Evolutionary conservation across 441 rosid species (phyloP).

Genomic region (Aleurites moluccanus): DNA sequence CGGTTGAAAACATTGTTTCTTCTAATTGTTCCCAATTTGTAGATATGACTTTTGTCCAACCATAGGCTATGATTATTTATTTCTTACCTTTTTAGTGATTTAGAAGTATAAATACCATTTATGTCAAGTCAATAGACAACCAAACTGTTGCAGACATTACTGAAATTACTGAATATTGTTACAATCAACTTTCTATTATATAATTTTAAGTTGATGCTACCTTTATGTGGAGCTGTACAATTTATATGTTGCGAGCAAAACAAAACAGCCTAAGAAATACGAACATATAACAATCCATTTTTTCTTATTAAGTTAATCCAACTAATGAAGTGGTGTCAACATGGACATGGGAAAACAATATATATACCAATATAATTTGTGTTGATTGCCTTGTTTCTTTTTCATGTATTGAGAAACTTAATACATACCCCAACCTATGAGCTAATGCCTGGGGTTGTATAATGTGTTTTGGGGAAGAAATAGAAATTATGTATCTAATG

Average conservation of each 20-base stretch:
- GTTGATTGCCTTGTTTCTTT: neutral
- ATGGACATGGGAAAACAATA: neutral
- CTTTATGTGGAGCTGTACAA: neutral
- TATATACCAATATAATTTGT: neutral
- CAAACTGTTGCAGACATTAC: neutral
- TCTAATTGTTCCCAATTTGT: neutral
- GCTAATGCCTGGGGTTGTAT: neutral
- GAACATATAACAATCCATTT: neutral
- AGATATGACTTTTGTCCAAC: neutral
- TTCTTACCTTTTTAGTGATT: constrained; percentile 5
- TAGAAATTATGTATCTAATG: neutral
- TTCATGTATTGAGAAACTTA: constrained; percentile 1
- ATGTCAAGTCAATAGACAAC: neutral
- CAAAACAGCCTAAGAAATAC: neutral
- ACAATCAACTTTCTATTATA: neutral
- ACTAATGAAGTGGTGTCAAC: neutral
- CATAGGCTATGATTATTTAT: neutral
- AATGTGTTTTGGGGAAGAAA: neutral
- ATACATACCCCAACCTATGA: neutral
- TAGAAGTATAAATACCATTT: neutral
- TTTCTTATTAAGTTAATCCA: neutral
- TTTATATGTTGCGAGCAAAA: neutral
- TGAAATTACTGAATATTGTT: neutral
- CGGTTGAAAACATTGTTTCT: neutral
- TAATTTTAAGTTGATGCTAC: neutral